phyloP scores from a whole-genome alignment of 2,329 filamentous ascomycete genomes.

The Paraphoma chrysanthemicola region DNA sequence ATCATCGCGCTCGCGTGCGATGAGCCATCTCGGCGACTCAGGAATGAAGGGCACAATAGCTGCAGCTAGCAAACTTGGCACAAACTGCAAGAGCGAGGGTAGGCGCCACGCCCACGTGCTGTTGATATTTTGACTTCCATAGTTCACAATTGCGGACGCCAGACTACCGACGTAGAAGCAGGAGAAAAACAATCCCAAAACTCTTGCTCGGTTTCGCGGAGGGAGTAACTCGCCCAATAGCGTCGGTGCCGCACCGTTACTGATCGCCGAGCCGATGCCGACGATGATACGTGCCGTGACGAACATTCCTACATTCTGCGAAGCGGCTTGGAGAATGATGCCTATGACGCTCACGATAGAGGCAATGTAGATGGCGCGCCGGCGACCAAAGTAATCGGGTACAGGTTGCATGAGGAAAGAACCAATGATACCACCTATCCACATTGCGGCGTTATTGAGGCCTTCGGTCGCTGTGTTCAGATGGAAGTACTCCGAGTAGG shows the following conservation, averaged over 20 bases:
- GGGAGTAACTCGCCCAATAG: conserved; percentile 4
- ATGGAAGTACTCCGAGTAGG: conserved; percentile 63
- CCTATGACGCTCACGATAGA: conserved; percentile 54
- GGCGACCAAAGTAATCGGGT: conserved; percentile 45
- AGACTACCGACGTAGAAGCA: conserved; percentile 6
- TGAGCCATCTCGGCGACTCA: conserved; percentile 54
- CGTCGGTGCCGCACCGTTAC: conserved; percentile 32
- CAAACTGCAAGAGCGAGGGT: conserved; percentile 58
- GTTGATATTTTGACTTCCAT: conserved; percentile 2
- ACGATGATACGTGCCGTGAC: conserved; percentile 56
- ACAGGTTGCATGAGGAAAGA: conserved; percentile 51
- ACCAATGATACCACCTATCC: conserved; percentile 59
- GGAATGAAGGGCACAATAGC: conserved; percentile 14
- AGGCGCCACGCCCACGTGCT: conserved; percentile 59
- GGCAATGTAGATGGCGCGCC: conserved; percentile 45
- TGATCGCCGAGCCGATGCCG: conserved; percentile 67
- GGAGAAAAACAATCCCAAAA: conserved; percentile 21
- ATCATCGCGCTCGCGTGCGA: conserved; percentile 57
- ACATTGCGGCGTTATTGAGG: conserved; percentile 64
- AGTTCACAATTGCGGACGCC: conserved; percentile 3
- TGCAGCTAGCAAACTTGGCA: conserved; percentile 24
- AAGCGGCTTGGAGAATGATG: conserved; percentile 55
- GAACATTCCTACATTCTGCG: conserved; percentile 62
- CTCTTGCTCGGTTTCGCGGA: background rate
- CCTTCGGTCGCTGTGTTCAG: conserved; percentile 61